phyloP scores from a whole-genome alignment of 2,329 filamentous ascomycete genomes.

The Aspergillus sp. region DNA sequence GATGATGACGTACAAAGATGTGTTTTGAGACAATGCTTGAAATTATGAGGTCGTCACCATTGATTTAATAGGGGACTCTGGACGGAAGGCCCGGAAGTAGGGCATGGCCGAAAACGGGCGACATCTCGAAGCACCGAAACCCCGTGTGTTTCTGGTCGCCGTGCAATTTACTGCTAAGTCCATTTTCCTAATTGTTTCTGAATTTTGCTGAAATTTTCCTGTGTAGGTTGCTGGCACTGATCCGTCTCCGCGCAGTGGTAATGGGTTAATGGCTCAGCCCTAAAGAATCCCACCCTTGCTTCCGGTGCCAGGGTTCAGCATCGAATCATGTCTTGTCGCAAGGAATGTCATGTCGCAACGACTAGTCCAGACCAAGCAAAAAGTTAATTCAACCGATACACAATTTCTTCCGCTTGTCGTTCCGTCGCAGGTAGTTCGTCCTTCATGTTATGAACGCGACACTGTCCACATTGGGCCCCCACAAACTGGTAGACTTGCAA shows the following conservation, averaged over 20 bases:
- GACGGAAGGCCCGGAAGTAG: background rate
- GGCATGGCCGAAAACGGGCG: background rate
- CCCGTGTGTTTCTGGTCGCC: background rate
- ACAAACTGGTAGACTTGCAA: background rate
- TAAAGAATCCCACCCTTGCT: constrained; percentile 11
- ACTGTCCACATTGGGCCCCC: background rate
- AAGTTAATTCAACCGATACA: background rate
- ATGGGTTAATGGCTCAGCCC: background rate
- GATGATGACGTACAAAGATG: background rate
- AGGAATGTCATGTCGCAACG: constrained; percentile 1
- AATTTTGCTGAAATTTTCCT: background rate
- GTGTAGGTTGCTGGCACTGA: background rate
- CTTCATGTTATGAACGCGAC: background rate
- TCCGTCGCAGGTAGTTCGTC: background rate
- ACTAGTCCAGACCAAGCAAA: background rate
- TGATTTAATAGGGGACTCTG: background rate
- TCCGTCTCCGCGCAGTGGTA: no score
- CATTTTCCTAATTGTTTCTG: background rate
- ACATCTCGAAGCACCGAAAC: background rate
- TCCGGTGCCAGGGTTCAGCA: background rate
- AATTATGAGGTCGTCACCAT: background rate
- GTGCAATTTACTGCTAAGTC: background rate
- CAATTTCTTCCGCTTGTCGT: background rate
- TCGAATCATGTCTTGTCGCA: background rate
- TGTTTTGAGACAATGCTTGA: background rate